Conservation (phyloP, 2,329 filamentous ascomycete species). For the Tricladium varicosporioides region DNA sequence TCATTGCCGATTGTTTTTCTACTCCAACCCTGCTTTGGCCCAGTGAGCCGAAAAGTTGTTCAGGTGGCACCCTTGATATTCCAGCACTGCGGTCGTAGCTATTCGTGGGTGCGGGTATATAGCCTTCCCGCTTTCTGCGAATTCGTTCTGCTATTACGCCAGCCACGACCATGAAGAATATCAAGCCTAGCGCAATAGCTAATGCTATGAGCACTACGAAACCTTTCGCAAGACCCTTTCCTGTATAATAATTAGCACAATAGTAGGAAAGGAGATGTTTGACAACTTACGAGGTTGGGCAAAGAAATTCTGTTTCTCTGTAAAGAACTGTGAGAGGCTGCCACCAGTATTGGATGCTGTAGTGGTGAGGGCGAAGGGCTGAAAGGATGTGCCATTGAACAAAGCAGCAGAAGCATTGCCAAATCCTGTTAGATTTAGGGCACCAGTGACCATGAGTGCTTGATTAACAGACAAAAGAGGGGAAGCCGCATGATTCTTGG, state of each 20-base stretch:
- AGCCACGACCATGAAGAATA: constrained; percentile 72
- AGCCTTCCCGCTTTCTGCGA: constrained; percentile 76
- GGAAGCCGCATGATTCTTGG: constrained; percentile 62
- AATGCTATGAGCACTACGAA: constrained; percentile 80
- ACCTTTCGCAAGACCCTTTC: constrained; percentile 64
- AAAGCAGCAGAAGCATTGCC: constrained; percentile 82
- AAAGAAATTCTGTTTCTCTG: constrained; percentile 78
- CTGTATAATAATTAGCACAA: constrained; percentile 35
- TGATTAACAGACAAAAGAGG: constrained; percentile 65
- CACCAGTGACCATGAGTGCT: constrained; percentile 79
- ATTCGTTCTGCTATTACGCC: constrained; percentile 74
- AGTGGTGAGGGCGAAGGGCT: constrained; percentile 78
- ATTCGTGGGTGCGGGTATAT: constrained; percentile 70
- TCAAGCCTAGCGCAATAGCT: constrained; percentile 73
- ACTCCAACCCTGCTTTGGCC: constrained; percentile 30
- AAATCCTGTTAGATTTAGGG: constrained; percentile 71
- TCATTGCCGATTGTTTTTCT: constrained; percentile 30
- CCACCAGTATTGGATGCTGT: constrained; percentile 63
- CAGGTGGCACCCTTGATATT: constrained; percentile 59
- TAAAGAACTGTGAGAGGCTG: constrained; percentile 78
- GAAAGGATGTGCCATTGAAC: constrained; percentile 78
- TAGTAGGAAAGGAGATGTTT: constrained; percentile 7
- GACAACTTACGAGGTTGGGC: constrained; percentile 54
- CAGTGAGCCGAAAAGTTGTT: constrained; percentile 43
- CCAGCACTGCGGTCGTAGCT: constrained; percentile 59